Conservation (phyloP, 495 filamentous ascomycete genomes). For the Clohesyomyces aquaticus region DNA sequence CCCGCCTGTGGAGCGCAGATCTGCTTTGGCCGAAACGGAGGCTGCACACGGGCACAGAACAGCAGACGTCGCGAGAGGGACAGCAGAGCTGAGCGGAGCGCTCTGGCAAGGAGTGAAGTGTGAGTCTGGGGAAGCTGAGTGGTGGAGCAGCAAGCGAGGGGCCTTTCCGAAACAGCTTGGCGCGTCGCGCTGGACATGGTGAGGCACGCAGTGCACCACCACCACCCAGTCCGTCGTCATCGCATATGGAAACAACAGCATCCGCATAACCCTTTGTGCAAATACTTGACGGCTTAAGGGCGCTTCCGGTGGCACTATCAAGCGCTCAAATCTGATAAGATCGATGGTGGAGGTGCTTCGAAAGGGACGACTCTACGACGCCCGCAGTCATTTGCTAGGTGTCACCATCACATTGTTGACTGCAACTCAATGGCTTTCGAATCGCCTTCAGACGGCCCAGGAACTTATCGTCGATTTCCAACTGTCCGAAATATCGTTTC, state of each 20-base stretch:
- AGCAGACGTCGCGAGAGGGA: too few relatives aligned
- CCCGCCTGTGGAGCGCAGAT: neutral
- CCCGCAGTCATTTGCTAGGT: too few relatives aligned
- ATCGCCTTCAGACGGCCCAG: too few relatives aligned
- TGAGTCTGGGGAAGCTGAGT: neutral
- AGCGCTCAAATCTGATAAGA: neutral
- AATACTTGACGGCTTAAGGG: neutral
- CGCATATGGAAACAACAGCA: neutral
- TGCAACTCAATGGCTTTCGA: too few relatives aligned
- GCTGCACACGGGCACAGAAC: too few relatives aligned
- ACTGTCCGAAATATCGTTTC: too few relatives aligned
- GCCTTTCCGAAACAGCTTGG: constrained; percentile 17
- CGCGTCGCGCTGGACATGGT: constrained; percentile 7
- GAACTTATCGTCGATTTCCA: too few relatives aligned
- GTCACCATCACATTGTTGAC: too few relatives aligned
- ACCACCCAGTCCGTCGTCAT: constrained; percentile 3
- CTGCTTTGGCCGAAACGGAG: neutral
- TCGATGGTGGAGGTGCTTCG: too few relatives aligned
- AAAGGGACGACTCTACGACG: too few relatives aligned
- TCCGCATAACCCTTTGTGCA: neutral
- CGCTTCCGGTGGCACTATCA: neutral
- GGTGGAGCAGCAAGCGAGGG: neutral
- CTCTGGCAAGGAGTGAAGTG: neutral
- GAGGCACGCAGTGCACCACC: constrained; percentile 12
- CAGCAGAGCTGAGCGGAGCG: neutral